Evolutionary conservation across 2,329 filamentous ascomycete genomes (phyloP), one percentile per base, ranked within the genome.

Genomic region (Epichloe festucae): DNA sequence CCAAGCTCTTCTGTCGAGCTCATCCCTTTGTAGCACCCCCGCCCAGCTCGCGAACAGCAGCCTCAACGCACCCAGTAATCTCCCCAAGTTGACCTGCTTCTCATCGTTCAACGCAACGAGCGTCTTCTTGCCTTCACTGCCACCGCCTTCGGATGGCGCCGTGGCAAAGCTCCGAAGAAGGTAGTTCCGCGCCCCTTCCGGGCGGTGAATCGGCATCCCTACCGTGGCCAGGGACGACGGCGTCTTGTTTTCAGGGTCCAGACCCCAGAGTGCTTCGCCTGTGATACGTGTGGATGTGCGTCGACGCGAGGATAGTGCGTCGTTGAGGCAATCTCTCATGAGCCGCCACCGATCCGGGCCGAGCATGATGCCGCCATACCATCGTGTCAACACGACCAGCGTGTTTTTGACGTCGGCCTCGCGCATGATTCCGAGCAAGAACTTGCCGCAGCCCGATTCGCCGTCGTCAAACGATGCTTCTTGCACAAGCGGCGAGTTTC

Each of bases 1-100:
- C 87, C 88, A 94, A 17, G 87, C 86, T 53, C 82, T 77, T 55
- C 76, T 75, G 62, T 95, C 87, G 49, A 95, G 70, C 59, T 95
- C 87, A 15, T 77, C 72, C 4, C 70, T 68, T 27, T 67, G 73
- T n/a, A n/a, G n/a, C n/a, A n/a, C n/a, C n/a, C n/a, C n/a, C n/a
- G n/a, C n/a, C n/a, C n/a, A n/a, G n/a, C n/a, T n/a, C n/a, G n/a
- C n/a, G n/a, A n/a, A n/a, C n/a, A n/a, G n/a, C n/a, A n/a, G n/a
- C n/a, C n/a, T n/a, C n/a, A n/a, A n/a, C n/a, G n/a, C n/a, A n/a
- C n/a, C n/a, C n/a, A n/a, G n/a, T n/a, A n/a, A n/a, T n/a, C n/a
- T n/a, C n/a, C n/a, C n/a, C n/a, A n/a, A n/a, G n/a, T n/a, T n/a
- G n/a, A n/a, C n/a, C n/a, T n/a, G n/a, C n/a, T n/a, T n/a, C n/a